Percentiles rank a stretch among this genome's conserved stretches.
These are phyloP conservation scores for Neostapfia colusana DNA, from an alignment of 176 grass and related monocot genomes.

Conservation along the genomic window DNA sequence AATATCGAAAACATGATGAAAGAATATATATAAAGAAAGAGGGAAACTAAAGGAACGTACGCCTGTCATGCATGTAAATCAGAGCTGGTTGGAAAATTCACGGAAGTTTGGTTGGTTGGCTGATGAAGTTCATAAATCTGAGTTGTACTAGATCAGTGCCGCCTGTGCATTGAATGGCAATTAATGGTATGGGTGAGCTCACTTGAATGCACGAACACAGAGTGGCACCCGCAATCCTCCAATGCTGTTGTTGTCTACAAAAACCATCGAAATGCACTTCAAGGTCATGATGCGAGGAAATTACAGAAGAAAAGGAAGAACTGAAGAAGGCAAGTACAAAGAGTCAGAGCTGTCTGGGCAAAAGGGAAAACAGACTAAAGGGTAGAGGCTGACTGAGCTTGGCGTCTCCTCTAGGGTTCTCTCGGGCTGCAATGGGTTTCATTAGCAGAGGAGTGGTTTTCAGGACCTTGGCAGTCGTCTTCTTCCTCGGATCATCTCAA, in stretches of 20 bases:
- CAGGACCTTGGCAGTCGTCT: slow-evolving; percentile 49
- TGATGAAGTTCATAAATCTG: slow-evolving; percentile 51
- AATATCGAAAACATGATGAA: neutral
- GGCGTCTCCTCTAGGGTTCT: neutral
- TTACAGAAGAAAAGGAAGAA: slow-evolving; percentile 32
- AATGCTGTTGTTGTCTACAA: slow-evolving; percentile 36
- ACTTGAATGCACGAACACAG: slow-evolving; percentile 28
- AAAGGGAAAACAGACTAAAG: slow-evolving; percentile 10
- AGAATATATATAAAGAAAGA: neutral
- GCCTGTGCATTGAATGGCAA: slow-evolving; percentile 43
- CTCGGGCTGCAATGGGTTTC: slow-evolving; percentile 46
- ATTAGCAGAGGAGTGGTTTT: slow-evolving; percentile 42
- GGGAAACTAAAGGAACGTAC: neutral
- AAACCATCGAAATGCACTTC: slow-evolving; percentile 36
- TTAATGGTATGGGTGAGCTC: slow-evolving; percentile 43
- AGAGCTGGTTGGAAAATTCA: slow-evolving; percentile 23
- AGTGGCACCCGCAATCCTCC: neutral
- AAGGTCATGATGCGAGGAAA: slow-evolving; percentile 23
- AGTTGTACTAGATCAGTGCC: slow-evolving; percentile 29
- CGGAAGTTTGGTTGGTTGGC: slow-evolving; percentile 50
- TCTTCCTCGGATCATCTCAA: slow-evolving; percentile 56
- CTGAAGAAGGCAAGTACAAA: slow-evolving; percentile 29
- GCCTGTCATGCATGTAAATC: slow-evolving; percentile 18
- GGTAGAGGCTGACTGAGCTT: neutral
- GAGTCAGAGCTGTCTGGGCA: slow-evolving; percentile 35